Base-by-base conservation (phyloP, 352 stramenopile genomes). In the Paralagenidium karlingii region DNA sequence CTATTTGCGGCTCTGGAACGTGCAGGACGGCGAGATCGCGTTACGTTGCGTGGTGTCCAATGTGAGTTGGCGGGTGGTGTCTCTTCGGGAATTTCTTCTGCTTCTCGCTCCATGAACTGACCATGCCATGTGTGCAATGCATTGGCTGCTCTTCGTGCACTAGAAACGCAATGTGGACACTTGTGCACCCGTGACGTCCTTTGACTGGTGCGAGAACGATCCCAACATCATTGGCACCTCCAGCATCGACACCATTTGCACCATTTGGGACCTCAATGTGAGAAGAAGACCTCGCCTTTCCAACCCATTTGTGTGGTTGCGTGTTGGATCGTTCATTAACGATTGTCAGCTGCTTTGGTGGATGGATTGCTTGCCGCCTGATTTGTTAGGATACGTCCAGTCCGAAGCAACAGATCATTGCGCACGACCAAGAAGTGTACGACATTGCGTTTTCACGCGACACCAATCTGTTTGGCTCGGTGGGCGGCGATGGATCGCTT, bases 381-480 rank as follows among this genome's bases (percentile, higher is more conserved):
- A 34, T 26, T 16, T 11, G 19, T 38, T 8, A 91, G 75, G 57
- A 85, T 49, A 49, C 62, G 21, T 65, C 57, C 5, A 55, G 48
- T 8, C 71, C 74, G 2, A 85, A 68, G 45, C 96, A 96, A 28
- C 93, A 99, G 69, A 90, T 99, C 38, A 97, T 98, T 50, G 91
- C 96, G 9, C 96, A 99, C 54, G 96, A 99, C 48, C 89, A 93
- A 28, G 96, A 99, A 62, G 96, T 99, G 3, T 99, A 97, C 58
- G 95, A 99, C 65, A 86, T 98, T 18, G 85, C 92, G 10, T 99
- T 98, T 46, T 94, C 90, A 4, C 69, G 53, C 18, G 71, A 92
- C 13, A 91, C 95, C 16, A 82, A 98, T 48, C 77, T 96, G 1
- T 99, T 99, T 63, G 94, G 86, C 3, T 96, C 87, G 0, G 95